A percentile compares a stretch with the other conserved stretches of the same genome.
Evolutionary conservation across 139 green algal genomes (phyloP).

Genomic region (Coccomyxa sp.): DNA sequence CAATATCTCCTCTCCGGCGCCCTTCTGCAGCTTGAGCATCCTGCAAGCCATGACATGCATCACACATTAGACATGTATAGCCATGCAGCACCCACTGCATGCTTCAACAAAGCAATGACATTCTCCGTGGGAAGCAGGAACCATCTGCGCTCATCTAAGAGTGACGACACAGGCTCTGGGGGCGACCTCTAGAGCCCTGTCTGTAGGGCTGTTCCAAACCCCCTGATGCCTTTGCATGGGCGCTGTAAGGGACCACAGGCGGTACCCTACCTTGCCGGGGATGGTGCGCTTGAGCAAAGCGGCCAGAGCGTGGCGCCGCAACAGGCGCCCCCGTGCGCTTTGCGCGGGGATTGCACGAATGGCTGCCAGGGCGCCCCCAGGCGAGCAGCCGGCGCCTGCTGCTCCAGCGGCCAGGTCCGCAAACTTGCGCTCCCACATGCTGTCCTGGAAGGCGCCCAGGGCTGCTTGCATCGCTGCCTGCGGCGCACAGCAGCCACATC

Average conservation of each 20-base stretch:
- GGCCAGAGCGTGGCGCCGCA: slow-evolving; percentile 9
- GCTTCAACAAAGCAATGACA: no score
- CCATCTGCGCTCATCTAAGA: no score
- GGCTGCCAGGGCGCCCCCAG: slow-evolving; percentile 13
- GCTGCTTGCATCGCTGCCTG: slow-evolving; percentile 12
- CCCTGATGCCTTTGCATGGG: background rate
- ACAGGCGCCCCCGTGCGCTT: background rate
- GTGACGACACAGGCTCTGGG: no score
- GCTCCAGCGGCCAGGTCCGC: background rate
- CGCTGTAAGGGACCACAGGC: background rate
- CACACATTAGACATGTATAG: no score
- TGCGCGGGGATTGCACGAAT: slow-evolving; percentile 8
- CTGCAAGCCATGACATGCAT: no score
- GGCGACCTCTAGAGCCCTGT: no score
- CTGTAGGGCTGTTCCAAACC: no score
- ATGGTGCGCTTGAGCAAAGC: background rate
- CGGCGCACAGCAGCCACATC: background rate
- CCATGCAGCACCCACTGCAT: no score
- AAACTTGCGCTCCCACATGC: slow-evolving; percentile 4
- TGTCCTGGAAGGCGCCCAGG: background rate
- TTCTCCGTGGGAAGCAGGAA: no score
- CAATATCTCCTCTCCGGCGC: no score
- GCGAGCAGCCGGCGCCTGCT: background rate
- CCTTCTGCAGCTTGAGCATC: no score
- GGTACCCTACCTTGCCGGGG: background rate